Conservation (phyloP, 2,329 filamentous ascomycete species). For the Saccharata proteae region DNA sequence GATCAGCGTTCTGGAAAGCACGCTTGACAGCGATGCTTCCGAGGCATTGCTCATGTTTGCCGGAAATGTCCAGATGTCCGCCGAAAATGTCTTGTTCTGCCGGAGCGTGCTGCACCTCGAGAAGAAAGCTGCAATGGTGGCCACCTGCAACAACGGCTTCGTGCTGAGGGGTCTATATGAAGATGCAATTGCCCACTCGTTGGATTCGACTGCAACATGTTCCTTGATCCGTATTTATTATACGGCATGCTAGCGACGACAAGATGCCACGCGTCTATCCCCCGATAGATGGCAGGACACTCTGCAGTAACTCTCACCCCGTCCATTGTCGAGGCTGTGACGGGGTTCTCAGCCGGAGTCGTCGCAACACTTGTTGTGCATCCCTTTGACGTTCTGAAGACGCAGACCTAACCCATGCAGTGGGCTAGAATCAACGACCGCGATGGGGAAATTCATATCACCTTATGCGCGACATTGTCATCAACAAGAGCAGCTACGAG, state of each 20-base stretch:
- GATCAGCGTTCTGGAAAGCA: slow-evolving; percentile 51
- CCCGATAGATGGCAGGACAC: slow-evolving; percentile 31
- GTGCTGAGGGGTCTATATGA: slow-evolving; percentile 35
- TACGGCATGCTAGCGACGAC: too few species aligned
- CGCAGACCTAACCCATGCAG: slow-evolving; percentile 35
- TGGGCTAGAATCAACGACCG: slow-evolving; percentile 11
- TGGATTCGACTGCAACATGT: too few species aligned
- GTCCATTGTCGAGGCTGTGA: slow-evolving; percentile 73
- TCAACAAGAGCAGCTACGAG: slow-evolving; percentile 44
- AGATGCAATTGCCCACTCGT: slow-evolving; percentile 44
- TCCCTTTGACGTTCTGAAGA: slow-evolving; percentile 93
- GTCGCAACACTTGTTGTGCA: slow-evolving; percentile 79
- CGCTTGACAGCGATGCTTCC: slow-evolving; percentile 47
- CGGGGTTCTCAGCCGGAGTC: slow-evolving; percentile 80
- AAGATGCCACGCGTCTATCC: slow-evolving; percentile 40
- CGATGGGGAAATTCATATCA: slow-evolving; percentile 39
- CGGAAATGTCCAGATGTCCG: slow-evolving; percentile 54
- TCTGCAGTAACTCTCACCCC: slow-evolving; percentile 36
- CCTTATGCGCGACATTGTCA: slow-evolving; percentile 39
- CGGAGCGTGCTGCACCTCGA: slow-evolving; percentile 47
- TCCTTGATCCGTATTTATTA: too few species aligned
- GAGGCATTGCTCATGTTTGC: slow-evolving; percentile 52
- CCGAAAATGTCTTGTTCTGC: slow-evolving; percentile 59
- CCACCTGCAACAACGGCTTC: slow-evolving; percentile 15
- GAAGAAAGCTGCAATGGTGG: too few species aligned